Conservation (phyloP, 495 filamentous ascomycete species). For the Terfezia claveryi region DNA sequence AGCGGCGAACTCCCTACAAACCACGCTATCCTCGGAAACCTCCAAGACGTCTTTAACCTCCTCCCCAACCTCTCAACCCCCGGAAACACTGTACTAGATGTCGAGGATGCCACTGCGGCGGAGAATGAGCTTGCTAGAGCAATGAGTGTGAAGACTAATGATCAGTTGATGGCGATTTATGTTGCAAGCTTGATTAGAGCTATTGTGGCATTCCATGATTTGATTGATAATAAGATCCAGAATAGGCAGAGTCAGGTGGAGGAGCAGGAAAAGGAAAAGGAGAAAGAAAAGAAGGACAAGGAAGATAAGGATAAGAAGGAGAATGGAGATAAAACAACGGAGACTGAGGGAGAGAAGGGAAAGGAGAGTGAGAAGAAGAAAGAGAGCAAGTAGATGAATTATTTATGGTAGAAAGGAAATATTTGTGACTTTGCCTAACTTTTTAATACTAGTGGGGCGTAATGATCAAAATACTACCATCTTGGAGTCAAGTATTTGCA, state of each 20-base stretch:
- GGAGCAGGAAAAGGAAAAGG: conserved; percentile 63
- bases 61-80: conserved; percentile 90
- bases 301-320: conserved; percentile 32
- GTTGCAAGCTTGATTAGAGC: conserved; percentile 87
- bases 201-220: conserved; percentile 95
- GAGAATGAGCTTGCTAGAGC: conserved; percentile 66
- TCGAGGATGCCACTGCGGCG: conserved; percentile 28
- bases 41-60: conserved; percentile 97
- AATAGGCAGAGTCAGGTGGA: conserved; percentile 94
- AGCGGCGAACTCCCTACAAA: conserved; percentile 83
- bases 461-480: too few relatives aligned
- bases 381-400: conserved; percentile 13
- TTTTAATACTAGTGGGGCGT: too few relatives aligned
- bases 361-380: conserved; percentile 46
- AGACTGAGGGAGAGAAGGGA: conserved; percentile 44
- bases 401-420: too few relatives aligned
- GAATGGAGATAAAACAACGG: conserved; percentile 23
- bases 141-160: conserved; percentile 98
- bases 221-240: conserved; percentile 99
- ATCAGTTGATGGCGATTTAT: conserved; percentile 96
- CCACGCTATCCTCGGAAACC: conserved; percentile 88
- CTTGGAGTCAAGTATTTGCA: too few relatives aligned
- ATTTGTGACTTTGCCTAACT: too few relatives aligned
- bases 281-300: conserved; percentile 32
- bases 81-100: conserved; percentile 26